These are phyloP conservation scores for Auricularia heimuer DNA, from an alignment of 768 basidiomycete genomes.

Conservation along the genomic window DNA sequence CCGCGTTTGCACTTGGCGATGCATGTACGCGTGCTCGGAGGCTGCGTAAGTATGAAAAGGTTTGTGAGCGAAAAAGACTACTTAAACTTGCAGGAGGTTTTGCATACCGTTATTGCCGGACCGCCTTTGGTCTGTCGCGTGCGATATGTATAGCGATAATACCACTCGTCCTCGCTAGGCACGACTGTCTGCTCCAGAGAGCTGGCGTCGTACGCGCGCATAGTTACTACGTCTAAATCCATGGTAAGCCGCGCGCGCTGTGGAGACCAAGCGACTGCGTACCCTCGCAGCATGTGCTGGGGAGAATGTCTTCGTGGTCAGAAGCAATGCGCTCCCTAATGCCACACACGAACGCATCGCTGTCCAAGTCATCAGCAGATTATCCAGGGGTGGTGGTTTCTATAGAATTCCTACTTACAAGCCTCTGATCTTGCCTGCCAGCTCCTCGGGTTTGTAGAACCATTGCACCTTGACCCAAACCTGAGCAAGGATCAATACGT, in stretches of 20 bases:
- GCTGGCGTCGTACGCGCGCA: neutral
- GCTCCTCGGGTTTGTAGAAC: neutral
- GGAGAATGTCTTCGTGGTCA: neutral
- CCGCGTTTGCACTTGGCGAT: neutral
- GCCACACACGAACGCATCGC: neutral
- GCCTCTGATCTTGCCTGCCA: neutral
- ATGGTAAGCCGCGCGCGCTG: neutral
- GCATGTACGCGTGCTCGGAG: neutral
- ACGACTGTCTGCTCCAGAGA: neutral
- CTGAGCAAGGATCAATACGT: neutral
- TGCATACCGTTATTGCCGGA: neutral
- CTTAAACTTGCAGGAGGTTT: too few species aligned
- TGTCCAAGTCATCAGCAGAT: neutral
- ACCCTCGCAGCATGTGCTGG: neutral
- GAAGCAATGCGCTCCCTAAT: neutral
- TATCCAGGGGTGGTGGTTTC: too few species aligned
- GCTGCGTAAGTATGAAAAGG: neutral
- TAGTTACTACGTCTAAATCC: neutral
- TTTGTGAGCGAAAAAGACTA: too few species aligned
- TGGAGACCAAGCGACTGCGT: neutral
- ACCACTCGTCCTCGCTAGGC: neutral
- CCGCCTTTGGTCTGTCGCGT: neutral
- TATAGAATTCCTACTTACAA: neutral
- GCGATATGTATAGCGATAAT: neutral
- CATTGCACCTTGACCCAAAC: neutral